phyloP scores from a whole-genome alignment of 2,329 filamentous ascomycete species.

The Beauveria sp. region DNA sequence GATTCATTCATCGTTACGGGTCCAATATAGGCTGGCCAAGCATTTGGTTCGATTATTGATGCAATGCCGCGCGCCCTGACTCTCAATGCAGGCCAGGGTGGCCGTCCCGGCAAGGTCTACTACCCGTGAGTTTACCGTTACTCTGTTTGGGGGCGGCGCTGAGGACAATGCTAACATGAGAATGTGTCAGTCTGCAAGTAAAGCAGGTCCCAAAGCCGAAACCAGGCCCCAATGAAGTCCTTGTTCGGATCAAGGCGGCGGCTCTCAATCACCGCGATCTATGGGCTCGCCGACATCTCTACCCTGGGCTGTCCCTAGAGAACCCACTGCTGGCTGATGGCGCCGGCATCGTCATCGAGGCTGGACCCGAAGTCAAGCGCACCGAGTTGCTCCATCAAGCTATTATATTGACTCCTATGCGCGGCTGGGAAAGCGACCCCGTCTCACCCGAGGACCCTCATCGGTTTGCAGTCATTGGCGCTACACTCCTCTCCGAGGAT shows the following conservation, averaged over 20 bases:
- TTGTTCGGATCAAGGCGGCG: conserved; percentile 68
- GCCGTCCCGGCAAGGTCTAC: conserved; percentile 83
- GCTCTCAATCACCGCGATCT: conserved; percentile 93
- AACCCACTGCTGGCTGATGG: conserved; percentile 78
- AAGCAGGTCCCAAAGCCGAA: conserved; percentile 55
- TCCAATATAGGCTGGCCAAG: no score
- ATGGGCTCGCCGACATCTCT: conserved; percentile 87
- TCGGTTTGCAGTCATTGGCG: conserved; percentile 60
- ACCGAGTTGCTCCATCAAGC: conserved; percentile 48
- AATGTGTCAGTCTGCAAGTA: conserved; percentile 42
- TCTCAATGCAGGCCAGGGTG: conserved; percentile 58
- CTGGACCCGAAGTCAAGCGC: conserved; percentile 42
- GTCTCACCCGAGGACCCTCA: conserved; percentile 62
- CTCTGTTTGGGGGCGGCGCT: background rate
- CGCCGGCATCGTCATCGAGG: conserved; percentile 61
- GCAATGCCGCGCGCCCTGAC: conserved; percentile 50
- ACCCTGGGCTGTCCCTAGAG: conserved; percentile 75
- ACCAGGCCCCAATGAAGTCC: conserved; percentile 59
- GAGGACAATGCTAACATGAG: background rate
- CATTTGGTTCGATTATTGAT: background rate
- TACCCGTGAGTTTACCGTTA: conserved; percentile 50
- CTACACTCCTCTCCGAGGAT: conserved; percentile 47
- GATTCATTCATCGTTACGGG: no score
- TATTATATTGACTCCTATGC: conserved; percentile 71
- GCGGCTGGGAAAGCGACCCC: conserved; percentile 65